Conservation (phyloP, 2,329 filamentous ascomycete species). For the Arthrobotrys pseudoclavata region DNA sequence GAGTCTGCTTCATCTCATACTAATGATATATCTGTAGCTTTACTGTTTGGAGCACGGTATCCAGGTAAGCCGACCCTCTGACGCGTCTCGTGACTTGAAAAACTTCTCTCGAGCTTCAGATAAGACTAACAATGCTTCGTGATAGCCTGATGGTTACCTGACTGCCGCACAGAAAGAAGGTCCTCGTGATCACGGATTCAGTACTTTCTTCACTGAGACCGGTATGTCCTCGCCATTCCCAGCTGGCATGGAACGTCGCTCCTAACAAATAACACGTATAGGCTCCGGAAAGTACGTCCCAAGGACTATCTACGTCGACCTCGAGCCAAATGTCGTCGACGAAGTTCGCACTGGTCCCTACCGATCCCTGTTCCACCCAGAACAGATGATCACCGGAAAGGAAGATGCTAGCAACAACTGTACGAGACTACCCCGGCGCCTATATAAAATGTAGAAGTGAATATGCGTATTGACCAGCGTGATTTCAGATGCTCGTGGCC, state of each 20-base stretch:
- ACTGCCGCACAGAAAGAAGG: conserved; percentile 96
- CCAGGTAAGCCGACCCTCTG: conserved; percentile 76
- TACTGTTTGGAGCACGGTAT: conserved; percentile 99
- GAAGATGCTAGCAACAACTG: conserved; percentile 99
- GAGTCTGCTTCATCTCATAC: conserved; percentile 64
- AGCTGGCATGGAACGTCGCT: conserved; percentile 16
- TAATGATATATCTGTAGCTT: conserved; percentile 75
- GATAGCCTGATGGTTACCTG: conserved; percentile 97
- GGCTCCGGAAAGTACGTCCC: conserved; percentile 90
- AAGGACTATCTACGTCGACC: conserved; percentile 98
- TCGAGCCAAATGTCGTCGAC: conserved; percentile 99
- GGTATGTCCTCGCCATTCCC: conserved; percentile 72
- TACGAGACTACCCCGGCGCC: conserved; percentile 46
- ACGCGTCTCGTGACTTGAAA: conserved; percentile 45
- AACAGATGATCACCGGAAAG: conserved; percentile 99
- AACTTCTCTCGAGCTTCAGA: conserved; percentile 20
- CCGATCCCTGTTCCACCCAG: conserved; percentile 96
- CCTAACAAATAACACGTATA: conserved; percentile 75
- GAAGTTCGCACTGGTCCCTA: conserved; percentile 98
- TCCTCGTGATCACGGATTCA: conserved; percentile 96
- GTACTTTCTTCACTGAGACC: conserved; percentile 99
- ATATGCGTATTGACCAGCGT: conserved; percentile 43
- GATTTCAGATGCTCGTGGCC: conserved; percentile 82
- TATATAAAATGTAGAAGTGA: not conserved
- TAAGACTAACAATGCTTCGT: conserved; percentile 24